Evolutionary conservation across 192 early-diverging fungal species (phyloP).

Genomic region (Oehlia diaphana): DNA sequence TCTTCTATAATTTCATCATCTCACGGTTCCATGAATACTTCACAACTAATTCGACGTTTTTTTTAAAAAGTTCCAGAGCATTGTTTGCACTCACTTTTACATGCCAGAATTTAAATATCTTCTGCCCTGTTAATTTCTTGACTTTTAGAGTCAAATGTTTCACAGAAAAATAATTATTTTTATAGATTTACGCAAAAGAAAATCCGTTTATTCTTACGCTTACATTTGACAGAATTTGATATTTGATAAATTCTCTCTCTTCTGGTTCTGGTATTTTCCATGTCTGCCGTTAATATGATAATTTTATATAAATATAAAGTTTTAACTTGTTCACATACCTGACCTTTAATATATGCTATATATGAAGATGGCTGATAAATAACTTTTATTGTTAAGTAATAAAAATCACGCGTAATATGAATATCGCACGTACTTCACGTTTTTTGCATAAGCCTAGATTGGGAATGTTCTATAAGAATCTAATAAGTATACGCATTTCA

Average conservation of each 20-base stretch:
- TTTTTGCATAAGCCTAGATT: neutral
- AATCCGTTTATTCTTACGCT: neutral
- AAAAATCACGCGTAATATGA: neutral
- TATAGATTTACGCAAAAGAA: neutral
- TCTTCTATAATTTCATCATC: neutral
- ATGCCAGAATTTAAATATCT: neutral
- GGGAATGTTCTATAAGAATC: too few species aligned
- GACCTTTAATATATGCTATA: neutral
- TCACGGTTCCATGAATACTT: constrained; percentile 4
- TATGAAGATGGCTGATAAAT: neutral
- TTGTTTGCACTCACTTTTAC: constrained; percentile 10
- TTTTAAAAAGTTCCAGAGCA: constrained; percentile 5
- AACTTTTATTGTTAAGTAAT: too few species aligned
- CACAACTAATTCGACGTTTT: neutral
- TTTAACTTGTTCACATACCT: neutral
- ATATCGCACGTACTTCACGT: neutral
- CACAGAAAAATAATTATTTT: neutral
- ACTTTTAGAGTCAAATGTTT: neutral
- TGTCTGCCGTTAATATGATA: neutral
- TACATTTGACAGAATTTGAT: constrained; percentile 10
- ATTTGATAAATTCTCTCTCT: constrained; percentile 6
- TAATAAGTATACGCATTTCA: neutral
- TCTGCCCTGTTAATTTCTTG: too few species aligned
- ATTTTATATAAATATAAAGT: too few species aligned
- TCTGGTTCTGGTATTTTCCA: constrained; percentile 5